Conservation (phyloP, 2,329 filamentous ascomycete species). For the Piedraia hortae region DNA sequence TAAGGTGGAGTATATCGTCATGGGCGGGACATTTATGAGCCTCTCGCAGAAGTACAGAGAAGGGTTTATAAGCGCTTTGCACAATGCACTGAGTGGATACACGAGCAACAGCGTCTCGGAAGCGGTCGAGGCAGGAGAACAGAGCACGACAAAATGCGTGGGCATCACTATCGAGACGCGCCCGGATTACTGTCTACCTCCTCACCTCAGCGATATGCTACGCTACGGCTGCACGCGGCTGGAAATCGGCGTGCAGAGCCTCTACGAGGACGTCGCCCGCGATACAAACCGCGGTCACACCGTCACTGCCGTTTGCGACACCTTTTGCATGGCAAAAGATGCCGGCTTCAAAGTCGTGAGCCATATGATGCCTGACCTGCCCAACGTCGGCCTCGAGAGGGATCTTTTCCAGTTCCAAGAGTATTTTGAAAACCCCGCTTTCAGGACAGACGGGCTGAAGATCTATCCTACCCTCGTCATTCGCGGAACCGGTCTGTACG, state of each 20-base stretch:
- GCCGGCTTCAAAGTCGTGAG: constrained; percentile 96
- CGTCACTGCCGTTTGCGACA: constrained; percentile 81
- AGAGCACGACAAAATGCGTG: constrained; percentile 93
- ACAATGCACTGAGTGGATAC: constrained; percentile 91
- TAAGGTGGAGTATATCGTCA: constrained; percentile 99
- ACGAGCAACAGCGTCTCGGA: constrained; percentile 86
- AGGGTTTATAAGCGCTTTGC: constrained; percentile 78
- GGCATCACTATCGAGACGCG: constrained; percentile 96
- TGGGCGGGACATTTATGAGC: constrained; percentile 99
- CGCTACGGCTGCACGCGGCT: constrained; percentile 90
- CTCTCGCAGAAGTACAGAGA: constrained; percentile 69
- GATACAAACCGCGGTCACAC: constrained; percentile 95
- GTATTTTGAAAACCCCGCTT: constrained; percentile 90
- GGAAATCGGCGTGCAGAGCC: constrained; percentile 81
- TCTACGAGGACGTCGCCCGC: constrained; percentile 94
- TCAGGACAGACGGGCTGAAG: constrained; percentile 87
- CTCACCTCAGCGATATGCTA: constrained; percentile 87
- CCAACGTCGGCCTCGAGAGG: constrained; percentile 94
- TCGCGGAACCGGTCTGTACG: constrained; percentile 82
- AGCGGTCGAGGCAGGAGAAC: constrained; percentile 75
- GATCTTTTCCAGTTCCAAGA: constrained; percentile 92
- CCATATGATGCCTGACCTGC: constrained; percentile 98
- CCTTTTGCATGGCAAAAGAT: constrained; percentile 90
- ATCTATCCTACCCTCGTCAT: constrained; percentile 97
- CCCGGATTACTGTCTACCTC: constrained; percentile 86